Evolutionary conservation across 257 asterid species (phyloP).

Genomic region (Salvia rosmarinus): DNA sequence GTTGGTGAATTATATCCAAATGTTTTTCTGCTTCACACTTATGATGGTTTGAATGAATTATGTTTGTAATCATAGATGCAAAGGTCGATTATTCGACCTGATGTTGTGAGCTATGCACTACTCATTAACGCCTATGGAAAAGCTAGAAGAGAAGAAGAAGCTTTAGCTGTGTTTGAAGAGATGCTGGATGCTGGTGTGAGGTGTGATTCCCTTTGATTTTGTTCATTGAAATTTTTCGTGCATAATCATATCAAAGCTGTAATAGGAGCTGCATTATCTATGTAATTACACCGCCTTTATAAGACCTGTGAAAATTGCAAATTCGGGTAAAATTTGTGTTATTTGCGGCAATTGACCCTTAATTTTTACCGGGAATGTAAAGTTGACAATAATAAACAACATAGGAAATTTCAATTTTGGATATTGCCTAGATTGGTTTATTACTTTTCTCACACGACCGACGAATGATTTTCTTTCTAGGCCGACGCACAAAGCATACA

Average conservation of each 20-base stretch:
- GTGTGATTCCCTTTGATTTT: constrained; percentile 42
- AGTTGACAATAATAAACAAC: background rate
- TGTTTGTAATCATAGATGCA: constrained; percentile 70
- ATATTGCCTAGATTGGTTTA: constrained; percentile 10
- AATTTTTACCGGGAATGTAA: background rate
- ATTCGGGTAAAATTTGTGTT: too few species aligned
- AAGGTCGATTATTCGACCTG: constrained; percentile 72
- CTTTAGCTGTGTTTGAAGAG: constrained; percentile 94
- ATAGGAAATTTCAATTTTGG: background rate
- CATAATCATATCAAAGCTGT: background rate
- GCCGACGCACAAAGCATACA: constrained; percentile 92
- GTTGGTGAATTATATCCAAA: too few species aligned
- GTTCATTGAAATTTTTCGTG: constrained; percentile 19
- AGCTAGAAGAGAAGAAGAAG: constrained; percentile 99
- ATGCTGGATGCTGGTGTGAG: constrained; percentile 99
- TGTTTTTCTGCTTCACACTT: too few species aligned
- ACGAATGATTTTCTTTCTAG: constrained; percentile 46
- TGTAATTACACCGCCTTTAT: background rate
- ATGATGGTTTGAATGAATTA: constrained; percentile 25
- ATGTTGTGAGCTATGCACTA: constrained; percentile 91
- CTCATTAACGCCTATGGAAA: constrained; percentile 89
- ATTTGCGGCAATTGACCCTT: too few species aligned
- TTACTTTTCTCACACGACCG: constrained; percentile 4
- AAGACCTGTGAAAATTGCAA: too few species aligned
- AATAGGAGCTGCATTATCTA: background rate